Base-by-base conservation (phyloP, 2,329 filamentous ascomycete genomes). In the Albifimbria verrucaria region DNA sequence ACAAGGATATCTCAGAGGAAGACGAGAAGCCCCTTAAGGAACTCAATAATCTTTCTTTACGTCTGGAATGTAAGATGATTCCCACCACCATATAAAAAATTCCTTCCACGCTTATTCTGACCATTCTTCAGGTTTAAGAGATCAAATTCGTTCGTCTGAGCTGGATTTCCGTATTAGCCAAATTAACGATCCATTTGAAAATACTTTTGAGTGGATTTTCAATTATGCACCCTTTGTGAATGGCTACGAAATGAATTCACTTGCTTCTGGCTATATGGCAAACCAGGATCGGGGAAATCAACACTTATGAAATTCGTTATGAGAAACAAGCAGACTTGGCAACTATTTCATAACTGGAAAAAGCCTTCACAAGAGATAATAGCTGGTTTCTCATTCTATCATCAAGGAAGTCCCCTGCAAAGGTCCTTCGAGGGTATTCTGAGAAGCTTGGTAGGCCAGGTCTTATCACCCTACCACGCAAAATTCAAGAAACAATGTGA, bases 201-300 rank as follows among this genome's bases (percentile, higher is more conserved):
- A 10, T 18, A 47, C 44, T 23, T 47, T 47, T 18, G 44, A 47
- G n/a, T 47, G 44, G 44, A n/a, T 47, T 12, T 47, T 47, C 26
- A 23, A 47, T 21, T 23, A 26, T 18, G 22, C 10, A 7, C 15
- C 17, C 4, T 47, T 47, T 18, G 22, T 26, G 5, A 26, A 47
- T 47, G 44, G 44, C 44, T 47, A 3, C 4, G 5, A 10, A 4
- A 26, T 4, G 44, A 18, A 4, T 12, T 11, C 11, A 18, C 21
- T 4, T 11, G 24, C 7, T 47, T 25, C 44, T 47, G 44, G 44
- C 24, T 47, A 12, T 25, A 47, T n/a, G 44, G 44, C 21, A 47
- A 47, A 23, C 44, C 44, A 7, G 44, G 44, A 6, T 47, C 44
- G 3, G 44, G 44, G 4, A 47, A 47, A 26, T 47, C 44, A 12